Conservation (phyloP, 106 monocot genomes). For the Allium sativum region DNA sequence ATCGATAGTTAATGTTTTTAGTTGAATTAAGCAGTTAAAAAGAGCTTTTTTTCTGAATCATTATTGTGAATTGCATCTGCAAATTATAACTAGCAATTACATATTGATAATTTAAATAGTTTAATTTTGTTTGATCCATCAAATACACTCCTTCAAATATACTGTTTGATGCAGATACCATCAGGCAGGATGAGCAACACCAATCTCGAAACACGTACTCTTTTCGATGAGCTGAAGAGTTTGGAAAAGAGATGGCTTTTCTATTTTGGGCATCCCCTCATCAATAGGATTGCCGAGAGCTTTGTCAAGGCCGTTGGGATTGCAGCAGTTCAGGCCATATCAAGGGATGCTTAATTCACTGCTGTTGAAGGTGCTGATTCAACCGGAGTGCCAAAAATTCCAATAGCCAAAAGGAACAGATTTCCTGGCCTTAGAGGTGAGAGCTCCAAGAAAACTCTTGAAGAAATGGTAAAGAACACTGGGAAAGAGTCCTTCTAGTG, state of each 20-base stretch:
- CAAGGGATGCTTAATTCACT: constrained; percentile 61
- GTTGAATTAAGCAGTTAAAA: no score
- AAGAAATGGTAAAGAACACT: no score
- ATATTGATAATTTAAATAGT: no score
- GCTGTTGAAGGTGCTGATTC: constrained; percentile 44
- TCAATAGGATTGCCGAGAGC: constrained; percentile 77
- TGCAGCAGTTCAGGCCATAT: constrained; percentile 59
- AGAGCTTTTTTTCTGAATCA: no score
- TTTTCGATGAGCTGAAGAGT: constrained; percentile 57
- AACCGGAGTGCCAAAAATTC: constrained; percentile 11
- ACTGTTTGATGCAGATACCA: background rate
- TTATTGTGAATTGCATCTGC: no score
- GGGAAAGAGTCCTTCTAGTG: no score
- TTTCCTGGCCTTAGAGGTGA: constrained; percentile 53
- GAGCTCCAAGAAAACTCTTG: no score
- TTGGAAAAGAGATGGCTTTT: constrained; percentile 59
- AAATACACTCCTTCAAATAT: background rate
- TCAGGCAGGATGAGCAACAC: constrained; percentile 22
- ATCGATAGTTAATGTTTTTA: no score
- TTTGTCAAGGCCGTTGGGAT: constrained; percentile 87
- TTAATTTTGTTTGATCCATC: no score
- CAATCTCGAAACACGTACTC: constrained; percentile 26
- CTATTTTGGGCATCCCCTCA: constrained; percentile 75
- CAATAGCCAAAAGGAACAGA: constrained; percentile 25
- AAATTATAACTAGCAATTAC: no score